Evolutionary conservation across 768 basidiomycete genomes (phyloP), one percentile per base, ranked within the genome.

Genomic region (Trametes cinnabarina): DNA sequence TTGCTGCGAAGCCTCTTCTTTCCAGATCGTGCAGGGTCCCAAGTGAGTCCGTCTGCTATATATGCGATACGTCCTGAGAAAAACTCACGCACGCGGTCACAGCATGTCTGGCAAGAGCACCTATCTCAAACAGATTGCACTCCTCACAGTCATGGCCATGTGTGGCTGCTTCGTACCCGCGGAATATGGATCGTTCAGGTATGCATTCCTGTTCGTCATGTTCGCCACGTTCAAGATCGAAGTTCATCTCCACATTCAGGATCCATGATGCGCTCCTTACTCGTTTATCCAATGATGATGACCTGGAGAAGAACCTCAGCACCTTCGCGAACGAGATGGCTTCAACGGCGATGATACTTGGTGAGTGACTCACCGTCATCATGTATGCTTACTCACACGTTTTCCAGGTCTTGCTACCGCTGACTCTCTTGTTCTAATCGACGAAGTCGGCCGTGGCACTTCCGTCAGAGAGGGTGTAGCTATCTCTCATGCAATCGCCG

Each of bases 271-370:
- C 87, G 0, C 78, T 98, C 4, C 79, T 98, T 23, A 89, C 87
- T 0, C 84, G 96, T 2, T 76, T 99, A 17, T 96, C 93, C 0
- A 98, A 98, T 64, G 94, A 98, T 62, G 94, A 98, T 66, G 88
- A 93, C 64, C 81, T 94, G 68, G 93, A 96, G 71, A 88, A 85
- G 67, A 90, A 82, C 42, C 71, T 98, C 23, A 97, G 94, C 63
- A 98, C 97, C 0, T 99, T 99, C 73, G 93, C 94, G 1, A 87
- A 84, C 62, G 96, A 99, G 73, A 98, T 99, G 92, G 84, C 88
- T 1, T 85, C 90, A 2, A 87, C 87, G 23, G 90, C 93, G 0
- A 94, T 94, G 90, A 94, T 98, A 52, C 74, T 96, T 44, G 89
- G 93, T 86, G 58, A 51, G 70, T n/a, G n/a, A n/a, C n/a, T n/a